Evolutionary conservation across 768 basidiomycete genomes (phyloP).

Genomic region (Lentinula edodes): DNA sequence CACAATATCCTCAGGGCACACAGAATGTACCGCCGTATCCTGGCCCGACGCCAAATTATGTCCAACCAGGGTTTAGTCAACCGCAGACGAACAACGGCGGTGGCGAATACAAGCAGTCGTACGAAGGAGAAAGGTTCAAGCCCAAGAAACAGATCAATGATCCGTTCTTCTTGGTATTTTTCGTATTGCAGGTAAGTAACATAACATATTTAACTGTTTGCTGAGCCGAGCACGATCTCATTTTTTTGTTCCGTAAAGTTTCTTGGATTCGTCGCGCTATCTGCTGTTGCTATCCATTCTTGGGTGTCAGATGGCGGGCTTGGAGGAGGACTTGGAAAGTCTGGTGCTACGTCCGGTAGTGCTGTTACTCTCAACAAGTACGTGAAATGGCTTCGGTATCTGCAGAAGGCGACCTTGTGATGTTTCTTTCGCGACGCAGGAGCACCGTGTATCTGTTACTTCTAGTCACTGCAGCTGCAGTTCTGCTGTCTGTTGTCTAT

Average conservation of each 20-base stretch:
- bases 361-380: conserved; percentile 63
- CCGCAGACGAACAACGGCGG: conserved; percentile 16
- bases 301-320: conserved; percentile 64
- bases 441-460: conserved; percentile 75
- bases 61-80: conserved; percentile 14
- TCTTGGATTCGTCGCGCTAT: conserved; percentile 62
- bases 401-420: not conserved
- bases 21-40: conserved; percentile 9
- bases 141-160: conserved; percentile 70
- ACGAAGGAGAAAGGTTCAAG: conserved; percentile 58
- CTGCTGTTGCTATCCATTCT: conserved; percentile 55
- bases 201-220: not conserved
- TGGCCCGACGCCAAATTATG: conserved; percentile 17
- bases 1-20: not conserved
- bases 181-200: conserved; percentile 55
- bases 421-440: conserved; percentile 18
- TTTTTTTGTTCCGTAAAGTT: conserved; percentile 31
- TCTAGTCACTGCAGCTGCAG: conserved; percentile 61
- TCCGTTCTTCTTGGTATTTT: conserved; percentile 63
- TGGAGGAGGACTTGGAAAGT: conserved; percentile 64
- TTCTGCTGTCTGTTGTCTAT: conserved; percentile 61
- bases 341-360: conserved; percentile 39
- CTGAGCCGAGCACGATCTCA: too few relatives aligned
- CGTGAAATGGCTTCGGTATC: conserved; percentile 14
- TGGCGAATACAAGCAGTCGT: conserved; percentile 34